Evolutionary conservation across 345 rosid species (phyloP).

Genomic region (Citrus unshiu): DNA sequence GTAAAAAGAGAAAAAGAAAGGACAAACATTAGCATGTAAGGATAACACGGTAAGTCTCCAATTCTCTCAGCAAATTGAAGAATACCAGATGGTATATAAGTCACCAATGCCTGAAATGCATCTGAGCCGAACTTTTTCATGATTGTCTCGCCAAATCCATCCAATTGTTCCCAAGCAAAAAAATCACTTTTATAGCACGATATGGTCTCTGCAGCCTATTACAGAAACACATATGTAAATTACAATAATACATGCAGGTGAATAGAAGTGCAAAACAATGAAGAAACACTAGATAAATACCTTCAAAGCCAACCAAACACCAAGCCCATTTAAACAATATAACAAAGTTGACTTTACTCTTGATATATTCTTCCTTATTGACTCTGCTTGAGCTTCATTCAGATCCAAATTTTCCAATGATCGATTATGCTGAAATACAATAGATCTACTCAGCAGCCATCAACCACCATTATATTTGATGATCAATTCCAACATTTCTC

Average conservation of each 20-base stretch:
- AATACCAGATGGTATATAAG: slow-evolving; percentile 53
- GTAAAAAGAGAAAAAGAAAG: slow-evolving; percentile 1
- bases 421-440: slow-evolving; percentile 48
- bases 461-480: neutral
- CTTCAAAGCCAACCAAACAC: slow-evolving; percentile 77
- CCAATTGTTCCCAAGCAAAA: slow-evolving; percentile 38
- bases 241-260: neutral
- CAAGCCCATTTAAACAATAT: slow-evolving; percentile 69
- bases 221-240: neutral
- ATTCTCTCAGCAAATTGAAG: slow-evolving; percentile 10
- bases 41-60: neutral
- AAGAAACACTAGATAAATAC: slow-evolving; percentile 30
- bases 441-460: slow-evolving; percentile 4
- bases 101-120: slow-evolving; percentile 39
- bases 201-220: slow-evolving; percentile 72
- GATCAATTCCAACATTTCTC: neutral
- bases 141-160: slow-evolving; percentile 31
- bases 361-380: slow-evolving; percentile 37
- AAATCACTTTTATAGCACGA: slow-evolving; percentile 42
- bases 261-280: neutral
- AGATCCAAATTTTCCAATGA: slow-evolving; percentile 39
- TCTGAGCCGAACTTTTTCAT: slow-evolving; percentile 45
- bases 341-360: slow-evolving; percentile 38
- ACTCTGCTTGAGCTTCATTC: slow-evolving; percentile 21
- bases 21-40: neutral